Base-by-base conservation (phyloP, 1,139 yeast genomes). In the Hemisphaericaspora xylofermentans region DNA sequence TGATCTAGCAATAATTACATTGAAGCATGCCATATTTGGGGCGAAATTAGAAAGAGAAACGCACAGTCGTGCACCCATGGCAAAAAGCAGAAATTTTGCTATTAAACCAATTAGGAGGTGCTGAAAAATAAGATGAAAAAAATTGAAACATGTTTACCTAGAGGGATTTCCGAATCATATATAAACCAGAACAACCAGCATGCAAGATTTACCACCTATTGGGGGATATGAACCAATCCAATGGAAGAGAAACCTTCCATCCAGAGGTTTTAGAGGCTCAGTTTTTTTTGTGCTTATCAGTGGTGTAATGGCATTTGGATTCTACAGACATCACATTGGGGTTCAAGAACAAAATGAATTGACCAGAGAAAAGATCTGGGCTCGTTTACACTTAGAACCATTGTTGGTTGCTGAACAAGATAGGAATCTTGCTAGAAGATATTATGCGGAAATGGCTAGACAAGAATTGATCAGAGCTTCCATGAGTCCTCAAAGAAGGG, bases 221-320 rank as follows among this genome's bases (percentile, higher is more conserved):
- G 89, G 88, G 48, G 95, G 95, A 54, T 88, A 87, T 57, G 91
- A 84, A 52, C 85, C 88, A 39, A 78, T 88, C 46, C 96, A 88
- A 69, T 88, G 95, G 95, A 85, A 84, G 69, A 79, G 95, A 64
- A 84, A 87, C 63, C 68, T 88, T 45, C 95, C 95, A 28, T 68
- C 94, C 3, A 76, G 95, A 56, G 95, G 96, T 3, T 86, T 87
- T 68, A 73, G 94, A 50, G 93, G 95, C 15, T 68, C 80, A 37
- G 70, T 86, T 41, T 87, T 84, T 68, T 74, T 86, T 47, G 78
- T 80, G 60, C 80, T 84, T 31, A 63, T 85, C 45, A 67, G 78
- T 27, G 87, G 80, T 8, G 56, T 82, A 60, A 78, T 85, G 64
- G 72, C 81, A 4, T 85, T 79, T 58, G 95, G 95, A 7, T 85